Evolutionary conservation across 352 stramenopile species (phyloP), one percentile per base, ranked within the genome.

Genomic region (Phytopythium oedochilum): DNA sequence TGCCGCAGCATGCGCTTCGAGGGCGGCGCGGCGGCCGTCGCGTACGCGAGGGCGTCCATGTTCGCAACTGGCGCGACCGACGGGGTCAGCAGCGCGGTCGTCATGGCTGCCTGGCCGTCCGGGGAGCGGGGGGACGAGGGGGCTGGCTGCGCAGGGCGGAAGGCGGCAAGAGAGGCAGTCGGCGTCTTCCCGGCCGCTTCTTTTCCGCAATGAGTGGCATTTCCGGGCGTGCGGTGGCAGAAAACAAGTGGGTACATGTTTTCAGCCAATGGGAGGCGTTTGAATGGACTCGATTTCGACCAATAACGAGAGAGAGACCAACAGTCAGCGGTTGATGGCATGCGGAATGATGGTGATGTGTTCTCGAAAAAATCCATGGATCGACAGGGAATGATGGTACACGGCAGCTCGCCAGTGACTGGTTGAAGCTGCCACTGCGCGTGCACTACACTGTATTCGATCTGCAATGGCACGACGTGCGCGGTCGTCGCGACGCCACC

Each of bases 1-100:
- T 90, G 75, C 66, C 82, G 84, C 45, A 92, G 68, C 68, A 89
- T 88, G 54, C 82, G 76, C 20, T 29, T 46, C 15, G 35, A 17
- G 28, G 46, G 61, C 17, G 36, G 43, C n/a, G n/a, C 23, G 28
- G 55, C 38, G 20, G 53, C 51, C 35, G 42, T 31, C 18, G 61
- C 8, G 58, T 70, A 64, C 23, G 61, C 46, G 23, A 60, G 9
- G 26, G 55, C n/a, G 36, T 73, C 61, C 51, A 70, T 70, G n/a
- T 66, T 69, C 26, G 55, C 18, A n/a, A 64, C 61, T 66, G 65
- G 48, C 11, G 58, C 60, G 42, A 71, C 55, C n/a, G 64, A 59
- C 20, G 60, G 38, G 17, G 53, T 60, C 59, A 51, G 63, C 6
- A 72, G 49, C 47, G 67, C 64, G 56, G 64, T 69, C 48, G 60